A percentile compares a stretch with the other conserved stretches of the same genome.
Evolutionary conservation across 2,329 filamentous ascomycete genomes (phyloP).

Genomic region (Neonectria magnoliae): DNA sequence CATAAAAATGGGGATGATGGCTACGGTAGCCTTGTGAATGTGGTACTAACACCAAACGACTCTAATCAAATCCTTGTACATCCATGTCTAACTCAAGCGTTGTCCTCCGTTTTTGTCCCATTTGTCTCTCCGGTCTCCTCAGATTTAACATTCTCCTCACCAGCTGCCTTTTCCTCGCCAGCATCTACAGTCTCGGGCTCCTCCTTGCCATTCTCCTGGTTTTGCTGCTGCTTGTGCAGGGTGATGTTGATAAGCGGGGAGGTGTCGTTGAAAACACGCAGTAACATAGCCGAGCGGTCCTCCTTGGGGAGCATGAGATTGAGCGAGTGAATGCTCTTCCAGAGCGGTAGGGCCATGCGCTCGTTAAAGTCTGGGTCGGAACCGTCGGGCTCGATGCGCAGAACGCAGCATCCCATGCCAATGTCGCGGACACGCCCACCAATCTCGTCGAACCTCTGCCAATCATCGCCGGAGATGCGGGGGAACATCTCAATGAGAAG

Average conservation of each 20-base stretch:
- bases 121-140: conserved; percentile 38
- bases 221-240: conserved; percentile 60
- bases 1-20: conserved; percentile 19
- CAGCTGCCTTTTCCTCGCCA: conserved; percentile 33
- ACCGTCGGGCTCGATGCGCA: conserved; percentile 81
- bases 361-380: conserved; percentile 71
- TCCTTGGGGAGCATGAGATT: conserved; percentile 99
- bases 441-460: conserved; percentile 84
- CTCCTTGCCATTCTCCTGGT: conserved; percentile 51
- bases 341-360: conserved; percentile 88
- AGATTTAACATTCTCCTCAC: conserved; percentile 47
- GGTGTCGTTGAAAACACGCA: conserved; percentile 90
- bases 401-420: conserved; percentile 89
- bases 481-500: conserved; percentile 98
- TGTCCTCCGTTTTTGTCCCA: conserved; percentile 27
- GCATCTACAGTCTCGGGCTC: conserved; percentile 43
- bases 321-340: conserved; percentile 90
- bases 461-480: conserved; percentile 79
- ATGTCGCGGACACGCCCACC: conserved; percentile 83
- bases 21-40: not conserved
- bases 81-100: conserved; percentile 31
- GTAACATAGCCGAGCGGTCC: conserved; percentile 89
- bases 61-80: conserved; percentile 32
- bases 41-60: conserved; percentile 34
- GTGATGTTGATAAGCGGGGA: conserved; percentile 81